Evolutionary conservation across 2,329 filamentous ascomycete genomes (phyloP), one percentile per base, ranked within the genome.

Genomic region (Exophiala sp.): DNA sequence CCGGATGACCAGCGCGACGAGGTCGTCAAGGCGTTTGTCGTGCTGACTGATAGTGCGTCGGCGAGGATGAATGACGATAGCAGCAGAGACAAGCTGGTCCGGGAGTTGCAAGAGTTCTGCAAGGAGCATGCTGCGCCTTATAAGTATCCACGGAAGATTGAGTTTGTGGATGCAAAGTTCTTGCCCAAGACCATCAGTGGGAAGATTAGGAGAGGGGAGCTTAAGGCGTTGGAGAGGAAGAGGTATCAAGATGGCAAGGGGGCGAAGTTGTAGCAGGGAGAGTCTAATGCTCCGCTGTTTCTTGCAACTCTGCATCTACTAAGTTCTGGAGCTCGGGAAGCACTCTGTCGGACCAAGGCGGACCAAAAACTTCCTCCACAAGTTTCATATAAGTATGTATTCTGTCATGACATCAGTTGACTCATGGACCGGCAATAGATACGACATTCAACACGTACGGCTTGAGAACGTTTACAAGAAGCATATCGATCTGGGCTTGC

Each of bases 21-120:
- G 50, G 69, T 73, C 14, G 71, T 74, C 18, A 74, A 74, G 46
- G 71, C 71, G 0, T 73, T 73, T 51, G 60, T 74, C 41, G 71
- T 73, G 2, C 57, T 73, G 24, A 71, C 58, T 6, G 50, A 45
- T 14, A 11, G 45, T 7, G 52, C 50, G 8, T 20, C 47, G 12
- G 14, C 35, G 16, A 51, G 52, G 32, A 14, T 42, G 36, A 43
- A 50, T n/a, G 29, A 44, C 42, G 8, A 34, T 36, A 4, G 8
- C 12, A 5, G 35, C 43, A 34, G 55, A 57, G 5, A 47, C 43
- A 4, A 29, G 4, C 58, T 72, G 18, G 56, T 66, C 35, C 65
- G 64, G 47, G 70, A 72, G 54, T 33, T 74, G 34, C 71, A 74
- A 53, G 65, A 70, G 12, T 72, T 71, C 50, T 73, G 71, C 61